A percentile compares a stretch with the other conserved stretches of the same genome.
These are phyloP conservation scores for Adansonia madagascariensis DNA, from an alignment of 441 rosid species.

Conservation along the genomic window DNA sequence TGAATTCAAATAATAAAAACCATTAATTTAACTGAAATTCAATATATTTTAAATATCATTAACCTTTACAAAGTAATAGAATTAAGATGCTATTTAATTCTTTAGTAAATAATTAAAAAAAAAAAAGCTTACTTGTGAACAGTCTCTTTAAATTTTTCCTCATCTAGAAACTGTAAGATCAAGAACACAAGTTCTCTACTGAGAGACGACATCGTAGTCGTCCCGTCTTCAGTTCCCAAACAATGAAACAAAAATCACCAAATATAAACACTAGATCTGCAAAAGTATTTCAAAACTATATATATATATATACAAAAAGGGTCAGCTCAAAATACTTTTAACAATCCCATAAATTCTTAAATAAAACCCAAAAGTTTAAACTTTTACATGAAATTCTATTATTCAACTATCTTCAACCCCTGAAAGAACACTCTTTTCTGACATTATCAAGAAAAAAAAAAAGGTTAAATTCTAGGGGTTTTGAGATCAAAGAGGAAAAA, in stretches of 20 bases:
- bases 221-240: too few species aligned
- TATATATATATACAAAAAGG: background rate
- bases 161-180: constrained; percentile 3
- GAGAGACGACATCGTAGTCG: background rate
- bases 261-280: background rate
- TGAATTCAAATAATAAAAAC: background rate
- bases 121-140: background rate
- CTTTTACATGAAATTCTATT: too few species aligned
- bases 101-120: too few species aligned
- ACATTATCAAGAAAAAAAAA: too few species aligned
- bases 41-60: too few species aligned
- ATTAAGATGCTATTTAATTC: too few species aligned
- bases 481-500: too few species aligned
- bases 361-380: too few species aligned
- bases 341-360: background rate
- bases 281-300: background rate
- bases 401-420: too few species aligned
- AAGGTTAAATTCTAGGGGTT: too few species aligned
- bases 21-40: background rate
- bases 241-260: background rate
- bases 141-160: background rate
- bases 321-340: background rate
- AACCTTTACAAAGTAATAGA: too few species aligned
- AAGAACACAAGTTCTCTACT: constrained; percentile 5
- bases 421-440: too few species aligned